Conservation (phyloP, 129 eudicot species). For the Daucus carota region DNA sequence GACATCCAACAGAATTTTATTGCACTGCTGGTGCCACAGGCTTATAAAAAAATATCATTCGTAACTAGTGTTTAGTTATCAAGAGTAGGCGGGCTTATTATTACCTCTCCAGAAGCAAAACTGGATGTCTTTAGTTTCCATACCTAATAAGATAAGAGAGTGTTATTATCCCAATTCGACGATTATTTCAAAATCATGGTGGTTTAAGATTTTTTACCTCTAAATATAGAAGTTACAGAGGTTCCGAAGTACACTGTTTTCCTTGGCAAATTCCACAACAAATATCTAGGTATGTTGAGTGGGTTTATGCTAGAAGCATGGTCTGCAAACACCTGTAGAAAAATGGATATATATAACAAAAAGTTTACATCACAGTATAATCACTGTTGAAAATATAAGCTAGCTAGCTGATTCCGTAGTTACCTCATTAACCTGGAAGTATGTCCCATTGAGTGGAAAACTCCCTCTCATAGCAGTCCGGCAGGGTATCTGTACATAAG, state of each 20-base stretch:
- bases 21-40: neutral
- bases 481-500: conserved; percentile 64
- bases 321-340: conserved; percentile 83
- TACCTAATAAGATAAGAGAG: conserved; percentile 34
- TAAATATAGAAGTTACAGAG: conserved; percentile 67
- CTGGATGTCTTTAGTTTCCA: conserved; percentile 65
- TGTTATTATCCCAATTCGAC: neutral
- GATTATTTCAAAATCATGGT: neutral
- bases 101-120: conserved; percentile 92
- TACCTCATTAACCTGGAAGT: conserved; percentile 97
- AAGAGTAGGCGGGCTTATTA: neutral
- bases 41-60: neutral
- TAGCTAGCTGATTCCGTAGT: conserved; percentile 8
- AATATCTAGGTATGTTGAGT: conserved; percentile 65
- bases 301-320: conserved; percentile 79
- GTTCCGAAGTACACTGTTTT: conserved; percentile 91
- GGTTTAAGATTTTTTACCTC: conserved; percentile 37
- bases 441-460: conserved; percentile 92
- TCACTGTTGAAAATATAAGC: neutral
- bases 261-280: conserved; percentile 78
- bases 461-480: conserved; percentile 94
- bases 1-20: neutral
- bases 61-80: neutral
- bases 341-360: neutral
- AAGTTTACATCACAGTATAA: neutral